phyloP scores from a whole-genome alignment of 306 rosid genomes.

The Quillaja saponaria region DNA sequence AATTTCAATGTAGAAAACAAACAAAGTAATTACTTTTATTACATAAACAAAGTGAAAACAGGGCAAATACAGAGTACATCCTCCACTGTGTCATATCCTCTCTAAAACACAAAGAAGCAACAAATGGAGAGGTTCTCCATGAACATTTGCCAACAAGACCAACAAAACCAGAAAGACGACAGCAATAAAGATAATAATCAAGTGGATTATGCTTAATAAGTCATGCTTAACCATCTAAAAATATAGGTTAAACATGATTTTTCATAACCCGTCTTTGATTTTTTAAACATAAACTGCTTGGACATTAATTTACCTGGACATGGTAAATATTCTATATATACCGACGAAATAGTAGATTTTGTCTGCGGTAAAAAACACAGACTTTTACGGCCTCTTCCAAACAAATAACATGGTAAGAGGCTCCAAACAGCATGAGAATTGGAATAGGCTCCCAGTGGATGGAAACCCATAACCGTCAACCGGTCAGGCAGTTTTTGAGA shows the following conservation, averaged over 20 bases:
- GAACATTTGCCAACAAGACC: background rate
- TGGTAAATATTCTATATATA: background rate
- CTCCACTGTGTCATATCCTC: constrained; percentile 16
- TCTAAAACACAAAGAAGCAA: constrained; percentile 19
- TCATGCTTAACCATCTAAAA: constrained; percentile 32
- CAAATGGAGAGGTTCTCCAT: background rate
- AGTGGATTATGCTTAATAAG: background rate
- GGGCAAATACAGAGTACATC: background rate
- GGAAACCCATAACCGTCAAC: too few species aligned
- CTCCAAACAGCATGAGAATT: background rate
- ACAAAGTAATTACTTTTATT: background rate
- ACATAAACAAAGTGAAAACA: background rate
- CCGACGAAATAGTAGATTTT: background rate
- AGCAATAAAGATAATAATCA: background rate
- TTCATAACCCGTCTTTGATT: constrained; percentile 13
- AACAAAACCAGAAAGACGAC: background rate
- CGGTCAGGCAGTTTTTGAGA: too few species aligned
- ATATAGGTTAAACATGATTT: constrained; percentile 23
- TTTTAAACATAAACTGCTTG: background rate
- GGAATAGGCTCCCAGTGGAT: background rate
- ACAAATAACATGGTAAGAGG: constrained; percentile 23
- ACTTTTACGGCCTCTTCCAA: constrained; percentile 14
- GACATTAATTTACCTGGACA: too few species aligned
- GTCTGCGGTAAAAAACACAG: constrained; percentile 28
- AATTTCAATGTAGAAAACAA: background rate